Evolutionary conservation across 352 stramenopile species (phyloP).

Genomic region (Pythium dissotocum): DNA sequence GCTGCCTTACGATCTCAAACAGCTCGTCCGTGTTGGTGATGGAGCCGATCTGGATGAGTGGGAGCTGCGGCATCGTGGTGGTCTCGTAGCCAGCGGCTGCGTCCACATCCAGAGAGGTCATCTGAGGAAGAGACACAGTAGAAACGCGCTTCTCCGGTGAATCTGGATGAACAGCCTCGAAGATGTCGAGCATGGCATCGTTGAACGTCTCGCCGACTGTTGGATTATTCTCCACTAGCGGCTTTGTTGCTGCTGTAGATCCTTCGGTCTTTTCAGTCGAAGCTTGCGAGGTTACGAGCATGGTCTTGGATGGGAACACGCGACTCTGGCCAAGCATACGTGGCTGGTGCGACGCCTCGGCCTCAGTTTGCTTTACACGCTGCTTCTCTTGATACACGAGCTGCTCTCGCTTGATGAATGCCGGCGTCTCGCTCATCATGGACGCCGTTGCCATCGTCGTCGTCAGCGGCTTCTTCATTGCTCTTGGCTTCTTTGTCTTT

Average conservation of each 20-base stretch:
- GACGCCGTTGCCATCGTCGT: constrained; percentile 6
- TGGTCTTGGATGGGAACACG: constrained; percentile 25
- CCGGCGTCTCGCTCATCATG: constrained; percentile 28
- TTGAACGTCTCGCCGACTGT: constrained; percentile 23
- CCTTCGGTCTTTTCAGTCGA: neutral
- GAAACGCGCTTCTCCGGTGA: constrained; percentile 17
- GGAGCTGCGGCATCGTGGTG: constrained; percentile 20
- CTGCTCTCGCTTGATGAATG: constrained; percentile 45
- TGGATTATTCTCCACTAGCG: neutral
- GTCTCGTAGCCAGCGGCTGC: neutral
- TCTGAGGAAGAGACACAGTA: neutral
- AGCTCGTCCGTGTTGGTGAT: constrained; percentile 54
- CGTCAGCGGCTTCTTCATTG: constrained; percentile 14
- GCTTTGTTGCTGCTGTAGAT: neutral
- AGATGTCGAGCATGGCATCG: constrained; percentile 36
- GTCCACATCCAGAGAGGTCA: neutral
- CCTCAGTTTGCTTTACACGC: constrained; percentile 15
- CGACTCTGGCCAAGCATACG: constrained; percentile 25
- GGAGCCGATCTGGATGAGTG: constrained; percentile 41
- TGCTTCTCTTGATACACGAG: constrained; percentile 39
- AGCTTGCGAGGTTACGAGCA: constrained; percentile 2
- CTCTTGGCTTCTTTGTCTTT: constrained; percentile 6
- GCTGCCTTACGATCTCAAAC: constrained; percentile 51
- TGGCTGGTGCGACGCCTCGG: neutral
- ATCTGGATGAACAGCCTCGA: constrained; percentile 23